Base-by-base conservation (phyloP, 2,329 filamentous ascomycete genomes). In the Exserohilum turcica region DNA sequence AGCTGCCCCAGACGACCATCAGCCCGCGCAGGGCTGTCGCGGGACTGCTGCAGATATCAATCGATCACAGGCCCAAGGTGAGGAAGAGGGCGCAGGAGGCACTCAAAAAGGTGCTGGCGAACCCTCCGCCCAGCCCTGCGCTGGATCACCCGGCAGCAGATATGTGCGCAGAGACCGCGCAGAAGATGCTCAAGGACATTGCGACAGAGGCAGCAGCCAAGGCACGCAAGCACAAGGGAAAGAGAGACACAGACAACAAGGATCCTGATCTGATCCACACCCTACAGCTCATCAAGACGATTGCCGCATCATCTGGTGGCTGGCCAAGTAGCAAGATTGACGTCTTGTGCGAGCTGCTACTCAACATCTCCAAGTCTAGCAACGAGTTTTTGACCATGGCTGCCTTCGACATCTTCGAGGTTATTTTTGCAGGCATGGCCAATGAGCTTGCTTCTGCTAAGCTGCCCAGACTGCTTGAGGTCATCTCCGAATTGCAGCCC, bases 261-360 rank as follows among this genome's bases (percentile, higher is more conserved):
- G 91, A 96, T 57, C 92, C 94, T 2, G 86, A 86, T 27, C 80
- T 97, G 44, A 96, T 97, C 61, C 94, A 97, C 72, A 89, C 92
- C 2, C 79, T 99, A 57, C 93, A 99, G 68, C 80, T 99, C 49
- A 88, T 96, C 60, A 97, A 96, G 81, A 90, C 90, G 0, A 85
- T 99, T 55, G 92, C 94, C 0, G 82, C 84, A 3, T 91, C 91
- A 5, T 93, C 91, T 53, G 90, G 91, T 35, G 94, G 94, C 44
- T 99, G 94, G 94, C 94, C 94, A 0, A 96, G 89, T 78, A 91
- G 89, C 79, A 96, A 96, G 77, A 96, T 97, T 48, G 94, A 99
- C 76, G 82, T 88, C 2, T 79, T 99, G 29, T 97, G 92, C 74
- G 92, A 97, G 74, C 79, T 96, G 48, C 79, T 99, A 52, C 84